phyloP scores from a whole-genome alignment of 1,284 basidiomycete genomes.

The Rhizopogon parksii region DNA sequence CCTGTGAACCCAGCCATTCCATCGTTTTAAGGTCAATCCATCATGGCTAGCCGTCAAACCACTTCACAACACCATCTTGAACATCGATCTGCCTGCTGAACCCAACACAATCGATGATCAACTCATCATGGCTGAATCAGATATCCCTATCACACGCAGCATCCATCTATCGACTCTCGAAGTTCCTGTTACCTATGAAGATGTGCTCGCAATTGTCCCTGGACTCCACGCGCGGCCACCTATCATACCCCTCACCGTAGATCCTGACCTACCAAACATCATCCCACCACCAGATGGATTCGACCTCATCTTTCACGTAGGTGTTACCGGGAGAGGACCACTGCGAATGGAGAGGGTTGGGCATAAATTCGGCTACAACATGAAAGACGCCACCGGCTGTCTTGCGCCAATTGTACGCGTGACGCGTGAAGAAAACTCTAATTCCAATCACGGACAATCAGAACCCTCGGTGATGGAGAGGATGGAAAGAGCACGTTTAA shows the following conservation, averaged over 20 bases:
- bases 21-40: slow-evolving; percentile 48
- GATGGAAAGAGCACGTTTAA: slow-evolving; percentile 28
- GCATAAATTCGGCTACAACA: slow-evolving; percentile 64
- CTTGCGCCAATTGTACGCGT: slow-evolving; percentile 47
- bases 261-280: slow-evolving; percentile 27
- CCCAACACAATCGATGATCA: slow-evolving; percentile 7
- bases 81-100: slow-evolving; percentile 30
- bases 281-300: slow-evolving; percentile 54
- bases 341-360: slow-evolving; percentile 60
- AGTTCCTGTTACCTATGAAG: slow-evolving; percentile 56
- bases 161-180: slow-evolving; percentile 58
- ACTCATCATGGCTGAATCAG: slow-evolving; percentile 4
- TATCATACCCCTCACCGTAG: slow-evolving; percentile 37
- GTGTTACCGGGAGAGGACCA: slow-evolving; percentile 58
- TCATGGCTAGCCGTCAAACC: slow-evolving; percentile 57
- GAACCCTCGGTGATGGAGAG: slow-evolving; percentile 30
- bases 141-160: slow-evolving; percentile 22
- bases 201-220: slow-evolving; percentile 52
- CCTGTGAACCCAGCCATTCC: slow-evolving; percentile 42
- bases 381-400: slow-evolving; percentile 59
- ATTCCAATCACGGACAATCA: slow-evolving; percentile 11
- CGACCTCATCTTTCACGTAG: slow-evolving; percentile 69
- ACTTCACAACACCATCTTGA: slow-evolving; percentile 46
- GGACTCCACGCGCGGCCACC: slow-evolving; percentile 59
- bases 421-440: slow-evolving; percentile 21